Evolutionary conservation across 345 rosid genomes (phyloP).

Genomic region (Boechera stricta): DNA sequence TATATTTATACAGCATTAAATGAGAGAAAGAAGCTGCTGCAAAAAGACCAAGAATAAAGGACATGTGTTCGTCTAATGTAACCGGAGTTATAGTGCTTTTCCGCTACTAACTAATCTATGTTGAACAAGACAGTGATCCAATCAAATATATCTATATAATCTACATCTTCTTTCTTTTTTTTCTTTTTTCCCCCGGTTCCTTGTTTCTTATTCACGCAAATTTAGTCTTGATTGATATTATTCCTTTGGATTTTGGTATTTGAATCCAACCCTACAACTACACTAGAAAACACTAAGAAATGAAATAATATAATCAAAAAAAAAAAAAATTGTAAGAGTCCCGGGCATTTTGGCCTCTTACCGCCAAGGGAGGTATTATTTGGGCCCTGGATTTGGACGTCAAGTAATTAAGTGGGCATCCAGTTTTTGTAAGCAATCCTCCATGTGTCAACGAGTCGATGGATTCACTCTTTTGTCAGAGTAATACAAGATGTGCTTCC

Average conservation of each 20-base stretch:
- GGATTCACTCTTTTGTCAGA: background rate
- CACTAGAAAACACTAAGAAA: no score
- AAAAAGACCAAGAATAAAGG: constrained; percentile 13
- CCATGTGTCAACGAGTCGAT: background rate
- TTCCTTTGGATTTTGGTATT: background rate
- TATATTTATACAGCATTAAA: background rate
- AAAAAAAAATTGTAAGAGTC: background rate
- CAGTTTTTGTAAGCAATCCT: background rate
- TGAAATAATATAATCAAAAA: no score
- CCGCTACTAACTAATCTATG: background rate
- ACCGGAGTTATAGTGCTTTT: background rate
- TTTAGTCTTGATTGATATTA: background rate
- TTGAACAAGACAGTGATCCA: background rate
- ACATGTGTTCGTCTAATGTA: constrained; percentile 7
- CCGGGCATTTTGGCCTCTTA: background rate
- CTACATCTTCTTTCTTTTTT: background rate
- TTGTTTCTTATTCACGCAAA: no score
- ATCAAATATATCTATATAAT: background rate
- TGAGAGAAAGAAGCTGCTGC: constrained; percentile 2
- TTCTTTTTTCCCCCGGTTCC: no score
- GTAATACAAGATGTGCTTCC: background rate
- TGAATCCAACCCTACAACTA: background rate
- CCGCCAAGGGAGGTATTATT: background rate
- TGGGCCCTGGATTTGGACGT: background rate
- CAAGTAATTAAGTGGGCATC: constrained; percentile 9